A percentile compares a stretch with the other conserved stretches of the same genome.
Conservation (phyloP, 2,329 filamentous ascomycete species). For the Diplocarpon mali region DNA sequence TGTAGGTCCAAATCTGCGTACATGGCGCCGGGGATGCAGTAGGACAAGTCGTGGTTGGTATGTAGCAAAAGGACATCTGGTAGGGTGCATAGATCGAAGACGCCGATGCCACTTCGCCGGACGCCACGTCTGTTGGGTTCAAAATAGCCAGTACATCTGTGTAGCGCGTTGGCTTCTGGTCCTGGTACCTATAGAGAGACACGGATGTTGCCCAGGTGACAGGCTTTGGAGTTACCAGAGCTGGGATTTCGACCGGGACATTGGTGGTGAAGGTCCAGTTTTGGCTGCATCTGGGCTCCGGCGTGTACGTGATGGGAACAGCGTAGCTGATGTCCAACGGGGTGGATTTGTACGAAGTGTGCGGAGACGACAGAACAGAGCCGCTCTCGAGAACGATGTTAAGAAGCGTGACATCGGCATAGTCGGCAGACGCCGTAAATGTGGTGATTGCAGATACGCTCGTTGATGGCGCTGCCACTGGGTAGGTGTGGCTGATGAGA, state of each 20-base stretch:
- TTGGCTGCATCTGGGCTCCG: constrained; percentile 12
- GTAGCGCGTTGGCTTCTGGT: constrained; percentile 2
- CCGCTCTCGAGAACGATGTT: constrained; percentile 7
- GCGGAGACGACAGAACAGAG: not conserved
- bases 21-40: constrained; percentile 8
- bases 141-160: constrained; percentile 8
- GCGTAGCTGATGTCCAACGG: constrained; percentile 3
- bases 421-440: constrained; percentile 4
- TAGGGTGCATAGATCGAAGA: constrained; percentile 7
- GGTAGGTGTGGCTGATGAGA: constrained; percentile 7
- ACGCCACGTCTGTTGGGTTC: constrained; percentile 10
- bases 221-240: constrained; percentile 4
- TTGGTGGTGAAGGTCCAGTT: constrained; percentile 13
- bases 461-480: constrained; percentile 5
- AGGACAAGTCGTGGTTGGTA: constrained; percentile 10
- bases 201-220: constrained; percentile 2
- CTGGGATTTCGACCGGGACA: constrained; percentile 12
- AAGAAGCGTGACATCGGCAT: constrained; percentile 10
- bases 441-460: constrained; percentile 4
- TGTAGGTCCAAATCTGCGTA: constrained; percentile 5
- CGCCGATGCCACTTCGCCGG: constrained; percentile 7
- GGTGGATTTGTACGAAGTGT: not conserved
- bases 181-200: constrained; percentile 5
- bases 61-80: constrained; percentile 9
- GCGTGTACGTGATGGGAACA: constrained; percentile 13